A percentile compares a stretch with the other conserved stretches of the same genome.
Evolutionary conservation across 768 basidiomycete species (phyloP).

Genomic region (Naganishia randhawae): DNA sequence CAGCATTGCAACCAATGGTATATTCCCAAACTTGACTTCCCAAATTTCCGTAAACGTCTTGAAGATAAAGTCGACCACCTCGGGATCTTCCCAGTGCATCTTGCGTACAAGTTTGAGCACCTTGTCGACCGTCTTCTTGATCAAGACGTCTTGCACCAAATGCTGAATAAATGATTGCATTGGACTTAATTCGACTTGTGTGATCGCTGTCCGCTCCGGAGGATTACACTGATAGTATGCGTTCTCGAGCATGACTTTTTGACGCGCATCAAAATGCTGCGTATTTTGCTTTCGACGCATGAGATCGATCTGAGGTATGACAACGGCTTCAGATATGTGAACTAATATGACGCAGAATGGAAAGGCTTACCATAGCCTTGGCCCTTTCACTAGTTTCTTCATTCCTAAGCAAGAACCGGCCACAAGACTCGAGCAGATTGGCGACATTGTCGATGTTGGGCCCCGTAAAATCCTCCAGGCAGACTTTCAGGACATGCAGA

Average conservation of each 20-base stretch:
- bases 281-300: constrained; percentile 91
- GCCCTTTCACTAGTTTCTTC: constrained; percentile 86
- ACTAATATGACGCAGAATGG: constrained; percentile 24
- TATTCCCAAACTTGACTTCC: constrained; percentile 91
- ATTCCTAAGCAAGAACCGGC: constrained; percentile 79
- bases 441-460: constrained; percentile 91
- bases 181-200: constrained; percentile 76
- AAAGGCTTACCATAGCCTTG: constrained; percentile 67
- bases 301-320: constrained; percentile 66
- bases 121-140: constrained; percentile 92
- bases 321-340: neutral
- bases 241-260: constrained; percentile 85
- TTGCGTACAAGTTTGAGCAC: constrained; percentile 88
- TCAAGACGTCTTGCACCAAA: constrained; percentile 86
- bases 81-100: constrained; percentile 84
- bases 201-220: constrained; percentile 80
- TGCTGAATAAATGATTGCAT: constrained; percentile 94
- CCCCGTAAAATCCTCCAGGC: constrained; percentile 88
- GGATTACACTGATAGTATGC: constrained; percentile 99
- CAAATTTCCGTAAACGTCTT: constrained; percentile 96
- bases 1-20: constrained; percentile 85
- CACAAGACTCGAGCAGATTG: constrained; percentile 85
- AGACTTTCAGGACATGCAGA: constrained; percentile 93
- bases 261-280: constrained; percentile 87
- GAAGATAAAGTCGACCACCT: constrained; percentile 63